phyloP scores from a whole-genome alignment of 208 protist genomes.

The Leishmania tropica region DNA sequence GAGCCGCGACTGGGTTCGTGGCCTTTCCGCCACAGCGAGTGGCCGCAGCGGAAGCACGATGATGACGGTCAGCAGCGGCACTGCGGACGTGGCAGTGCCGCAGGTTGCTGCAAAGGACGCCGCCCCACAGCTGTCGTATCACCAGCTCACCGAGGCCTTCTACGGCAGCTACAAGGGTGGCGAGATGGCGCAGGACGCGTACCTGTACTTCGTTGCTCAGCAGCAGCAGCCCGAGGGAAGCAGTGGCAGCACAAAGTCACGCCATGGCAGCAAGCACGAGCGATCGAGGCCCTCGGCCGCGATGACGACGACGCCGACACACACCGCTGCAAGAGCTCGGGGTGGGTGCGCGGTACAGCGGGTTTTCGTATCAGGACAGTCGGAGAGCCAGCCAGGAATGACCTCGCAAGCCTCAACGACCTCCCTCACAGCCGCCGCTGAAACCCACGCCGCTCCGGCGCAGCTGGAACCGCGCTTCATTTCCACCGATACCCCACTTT shows the following conservation, averaged over 20 bases:
- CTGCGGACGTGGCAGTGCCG: not conserved
- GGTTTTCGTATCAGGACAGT: not conserved
- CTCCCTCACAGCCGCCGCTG: not conserved
- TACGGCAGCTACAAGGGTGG: conserved; percentile 51
- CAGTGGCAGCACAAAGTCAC: not conserved
- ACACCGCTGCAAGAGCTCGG: not conserved
- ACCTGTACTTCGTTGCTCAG: conserved; percentile 56
- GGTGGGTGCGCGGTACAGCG: not conserved
- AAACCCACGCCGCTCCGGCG: not conserved
- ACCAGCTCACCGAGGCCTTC: conserved; percentile 75
- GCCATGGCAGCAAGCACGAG: not conserved
- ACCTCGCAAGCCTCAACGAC: not conserved
- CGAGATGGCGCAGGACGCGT: conserved; percentile 67
- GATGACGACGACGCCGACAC: not conserved
- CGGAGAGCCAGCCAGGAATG: not conserved
- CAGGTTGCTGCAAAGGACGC: not conserved
- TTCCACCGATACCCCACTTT: not conserved
- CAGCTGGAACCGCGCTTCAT: not conserved
- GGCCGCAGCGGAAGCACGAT: not conserved
- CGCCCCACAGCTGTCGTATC: conserved; percentile 48
- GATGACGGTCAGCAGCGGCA: not conserved
- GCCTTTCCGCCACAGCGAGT: not conserved
- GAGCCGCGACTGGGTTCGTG: not conserved
- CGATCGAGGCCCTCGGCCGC: not conserved
- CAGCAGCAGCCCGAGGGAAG: not conserved